Evolutionary conservation across 2,329 filamentous ascomycete genomes (phyloP), one percentile per base, ranked within the genome.

Genomic region (Aureobasidium sp.): DNA sequence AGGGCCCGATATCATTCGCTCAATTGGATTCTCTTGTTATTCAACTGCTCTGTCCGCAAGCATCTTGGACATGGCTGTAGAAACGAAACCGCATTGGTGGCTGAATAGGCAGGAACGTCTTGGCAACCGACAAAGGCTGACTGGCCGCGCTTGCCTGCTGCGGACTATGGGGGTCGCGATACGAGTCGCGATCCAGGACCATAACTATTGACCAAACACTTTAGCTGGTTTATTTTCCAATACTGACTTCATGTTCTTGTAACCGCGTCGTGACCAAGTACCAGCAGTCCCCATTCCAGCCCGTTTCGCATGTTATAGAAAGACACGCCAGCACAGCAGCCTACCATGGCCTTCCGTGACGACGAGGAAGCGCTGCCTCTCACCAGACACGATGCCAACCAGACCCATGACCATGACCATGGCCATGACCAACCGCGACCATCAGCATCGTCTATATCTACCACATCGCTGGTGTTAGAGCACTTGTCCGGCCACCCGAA

Each of bases 381-480:
- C 19, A 71, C 68, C 24, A 62, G 63, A 42, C 59, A 67, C 32
- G 63, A 68, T 51, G 57, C 44, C 56, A 63, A 34, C 53, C 63
- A 53, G 64, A 63, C 55, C 55, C 58, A 55, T 69, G 67, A 55
- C 63, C 14, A 14, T 32, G 68, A 67, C 55, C 58, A 55, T 69
- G 67, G 54, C 63, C 14, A 14, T 32, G 68, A 67, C 57, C 62
- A 63, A 40, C 66, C 60, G 5, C 64, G 65, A 50, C 78, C 78
- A 57, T 88, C 87, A 3, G 68, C 80, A 40, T 88, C 85, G n/a
- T 85, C 85, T 35, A 83, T 83, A n/a, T 93, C 88, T 29, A 91
- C 88, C 10, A 90, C 85, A 3, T 91, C 88, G 61, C 76, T 93
- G 12, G 81, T 93, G 51, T 87, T 93, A 65, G 87, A 93, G 60